A percentile compares a stretch with the other conserved stretches of the same genome.
phyloP scores from a whole-genome alignment of 1,284 basidiomycete species.

The Leccinum ambiguum region DNA sequence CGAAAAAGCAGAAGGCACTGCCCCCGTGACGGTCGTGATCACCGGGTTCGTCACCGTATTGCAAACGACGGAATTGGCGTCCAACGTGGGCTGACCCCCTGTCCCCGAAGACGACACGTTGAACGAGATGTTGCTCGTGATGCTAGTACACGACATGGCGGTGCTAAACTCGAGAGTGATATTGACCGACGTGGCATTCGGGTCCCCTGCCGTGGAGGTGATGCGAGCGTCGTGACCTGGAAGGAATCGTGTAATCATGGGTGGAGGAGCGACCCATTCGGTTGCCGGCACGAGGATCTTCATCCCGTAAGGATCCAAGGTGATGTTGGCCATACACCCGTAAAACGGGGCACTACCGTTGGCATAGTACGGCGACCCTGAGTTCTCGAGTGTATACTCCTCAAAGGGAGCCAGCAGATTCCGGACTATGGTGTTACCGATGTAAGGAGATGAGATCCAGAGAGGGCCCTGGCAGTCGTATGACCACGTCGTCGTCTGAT shows the following conservation, averaged over 20 bases:
- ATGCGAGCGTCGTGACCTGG: conserved; percentile 87
- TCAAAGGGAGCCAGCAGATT: conserved; percentile 88
- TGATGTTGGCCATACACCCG: conserved; percentile 70
- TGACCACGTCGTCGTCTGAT: conserved; percentile 62
- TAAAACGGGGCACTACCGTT: conserved; percentile 58
- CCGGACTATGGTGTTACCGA: conserved; percentile 55
- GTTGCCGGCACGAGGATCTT: conserved; percentile 72
- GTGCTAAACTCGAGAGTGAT: too few species aligned
- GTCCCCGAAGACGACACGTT: conserved; percentile 71
- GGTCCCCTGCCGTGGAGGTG: conserved; percentile 40
- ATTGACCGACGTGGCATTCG: too few species aligned
- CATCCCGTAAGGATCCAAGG: conserved; percentile 75
- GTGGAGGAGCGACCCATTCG: conserved; percentile 69
- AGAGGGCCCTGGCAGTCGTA: conserved; percentile 53
- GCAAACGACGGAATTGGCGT: conserved; percentile 46
- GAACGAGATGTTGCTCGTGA: conserved; percentile 36
- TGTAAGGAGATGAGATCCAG: conserved; percentile 82
- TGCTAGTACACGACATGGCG: too few species aligned
- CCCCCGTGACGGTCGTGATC: conserved; percentile 50
- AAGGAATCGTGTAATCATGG: conserved; percentile 73
- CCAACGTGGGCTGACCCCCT: conserved; percentile 54
- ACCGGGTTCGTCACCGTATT: conserved; percentile 44
- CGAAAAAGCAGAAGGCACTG: conserved; percentile 58
- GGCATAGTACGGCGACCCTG: conserved; percentile 58
- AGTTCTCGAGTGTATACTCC: conserved; percentile 63